Evolutionary conservation across 2,329 filamentous ascomycete species (phyloP).

Genomic region (Fusarium sp.): DNA sequence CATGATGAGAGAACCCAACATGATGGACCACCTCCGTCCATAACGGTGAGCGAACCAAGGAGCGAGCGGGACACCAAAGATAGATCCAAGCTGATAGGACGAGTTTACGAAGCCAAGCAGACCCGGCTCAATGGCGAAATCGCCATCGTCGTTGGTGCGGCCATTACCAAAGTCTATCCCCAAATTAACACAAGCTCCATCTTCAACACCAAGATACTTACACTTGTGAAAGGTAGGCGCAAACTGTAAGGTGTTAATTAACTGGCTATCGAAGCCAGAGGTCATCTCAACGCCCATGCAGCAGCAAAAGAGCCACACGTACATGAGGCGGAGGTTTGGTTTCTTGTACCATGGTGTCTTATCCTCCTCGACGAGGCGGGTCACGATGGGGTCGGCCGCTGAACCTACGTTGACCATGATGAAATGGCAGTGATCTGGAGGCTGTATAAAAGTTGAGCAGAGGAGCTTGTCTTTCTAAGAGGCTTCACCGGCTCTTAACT

Average conservation of each 20-base stretch:
- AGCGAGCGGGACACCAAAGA: constrained; percentile 64
- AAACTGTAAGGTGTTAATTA: constrained; percentile 55
- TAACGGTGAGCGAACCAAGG: constrained; percentile 60
- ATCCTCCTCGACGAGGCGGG: constrained; percentile 46
- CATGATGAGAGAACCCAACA: constrained; percentile 66
- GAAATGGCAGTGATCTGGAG: background rate
- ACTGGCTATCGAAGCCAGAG: constrained; percentile 63
- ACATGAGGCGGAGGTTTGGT: constrained; percentile 62
- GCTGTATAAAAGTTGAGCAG: background rate
- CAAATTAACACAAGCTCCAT: background rate
- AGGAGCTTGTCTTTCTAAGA: background rate
- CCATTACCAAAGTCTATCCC: constrained; percentile 24
- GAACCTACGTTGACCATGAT: constrained; percentile 34
- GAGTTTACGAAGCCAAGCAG: constrained; percentile 62
- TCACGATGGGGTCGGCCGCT: constrained; percentile 42
- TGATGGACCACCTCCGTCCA: constrained; percentile 61
- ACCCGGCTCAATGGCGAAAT: constrained; percentile 43
- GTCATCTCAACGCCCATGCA: constrained; percentile 68
- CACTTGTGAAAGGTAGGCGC: constrained; percentile 52
- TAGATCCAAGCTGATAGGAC: constrained; percentile 65
- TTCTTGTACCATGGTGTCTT: constrained; percentile 63
- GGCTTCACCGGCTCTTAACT: background rate
- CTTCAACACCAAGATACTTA: constrained; percentile 13
- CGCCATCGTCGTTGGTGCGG: constrained; percentile 24
- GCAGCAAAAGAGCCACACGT: constrained; percentile 62